These are phyloP conservation scores for Ambrosia artemisiifolia DNA, from an alignment of 129 eudicot genomes.

Conservation along the genomic window DNA sequence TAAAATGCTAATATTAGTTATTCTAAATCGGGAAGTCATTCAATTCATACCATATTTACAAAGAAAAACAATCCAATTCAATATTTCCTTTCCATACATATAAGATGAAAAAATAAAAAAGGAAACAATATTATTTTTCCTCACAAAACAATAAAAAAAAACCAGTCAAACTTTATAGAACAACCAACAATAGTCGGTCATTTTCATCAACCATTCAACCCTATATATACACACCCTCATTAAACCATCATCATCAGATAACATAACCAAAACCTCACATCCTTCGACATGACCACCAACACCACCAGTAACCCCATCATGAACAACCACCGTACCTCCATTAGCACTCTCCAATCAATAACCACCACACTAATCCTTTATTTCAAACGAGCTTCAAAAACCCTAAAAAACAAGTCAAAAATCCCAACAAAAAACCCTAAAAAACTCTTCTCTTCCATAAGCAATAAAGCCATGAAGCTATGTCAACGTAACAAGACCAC, in stretches of 20 bases:
- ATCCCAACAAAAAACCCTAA: constrained; percentile 18
- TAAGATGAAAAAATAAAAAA: no score
- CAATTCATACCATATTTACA: not conserved
- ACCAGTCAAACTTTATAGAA: constrained; percentile 8
- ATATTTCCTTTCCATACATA: no score
- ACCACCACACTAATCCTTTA: constrained; percentile 12
- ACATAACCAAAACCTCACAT: not conserved
- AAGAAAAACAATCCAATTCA: no score
- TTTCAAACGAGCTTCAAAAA: constrained; percentile 31
- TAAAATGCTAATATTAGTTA: no score
- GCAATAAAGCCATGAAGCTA: constrained; percentile 38
- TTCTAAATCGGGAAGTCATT: no score
- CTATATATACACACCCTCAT: constrained; percentile 15
- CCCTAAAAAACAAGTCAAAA: constrained; percentile 14
- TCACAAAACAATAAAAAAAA: not conserved
- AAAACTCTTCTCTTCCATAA: constrained; percentile 25
- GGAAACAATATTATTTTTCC: not conserved
- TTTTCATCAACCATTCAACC: not conserved
- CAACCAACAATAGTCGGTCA: constrained; percentile 28
- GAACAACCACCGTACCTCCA: constrained; percentile 9
- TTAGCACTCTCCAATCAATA: constrained; percentile 23
- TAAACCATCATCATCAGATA: not conserved
- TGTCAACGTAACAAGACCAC: constrained; percentile 14
- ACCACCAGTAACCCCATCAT: not conserved
- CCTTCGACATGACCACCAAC: constrained; percentile 13